Base-by-base conservation (phyloP, 257 asterid genomes). In the Buddleja alternifolia region DNA sequence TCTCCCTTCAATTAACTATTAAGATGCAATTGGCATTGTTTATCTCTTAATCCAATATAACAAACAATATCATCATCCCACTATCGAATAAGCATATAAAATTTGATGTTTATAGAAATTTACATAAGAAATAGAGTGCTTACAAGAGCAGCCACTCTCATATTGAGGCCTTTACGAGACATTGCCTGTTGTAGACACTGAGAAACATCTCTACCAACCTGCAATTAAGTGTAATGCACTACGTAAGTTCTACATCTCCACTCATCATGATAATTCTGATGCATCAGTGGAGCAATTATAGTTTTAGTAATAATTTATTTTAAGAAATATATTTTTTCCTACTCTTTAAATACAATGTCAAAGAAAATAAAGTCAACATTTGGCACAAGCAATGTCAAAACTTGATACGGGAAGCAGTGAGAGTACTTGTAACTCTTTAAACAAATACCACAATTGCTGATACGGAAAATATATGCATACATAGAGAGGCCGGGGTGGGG, bases 61-160 rank as follows among this genome's bases (percentile, higher is more conserved):
- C n/a, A 53, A 47, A 5, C 14, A 60, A 29, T 15, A 15, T 23
- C 25, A 36, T 14, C 25, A 21, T 51, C 44, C 21, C 39, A 66
- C 9, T 9, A 29, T 40, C 10, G 2, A 29, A 64, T 52, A 55
- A 29, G 11, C 20, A 4, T 29, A 67, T 34, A 20, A 41, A 65
- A 53, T 37, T 29, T 36, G 44, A 8, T 11, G 3, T 8, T 32
- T 14, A 23, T 8, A 50, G 55, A 46, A 14, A 60, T 17, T 29
- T 29, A 45, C 32, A 24, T 39, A 56, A 53, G 6, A 12, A 45
- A 21, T 20, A 55, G 17, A 60, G n/a, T 56, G 21, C 88, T 80
- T 76, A 83, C 88, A 55, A 83, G 80, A 50, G 82, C 88, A 65
- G 82, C 70, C 29, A 83, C 88, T 60, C 73, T 77, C 72, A 83